Evolutionary conservation across 306 rosid genomes (phyloP), one percentile per base, ranked within the genome.

Genomic region (Chamaecrista fasciculata): DNA sequence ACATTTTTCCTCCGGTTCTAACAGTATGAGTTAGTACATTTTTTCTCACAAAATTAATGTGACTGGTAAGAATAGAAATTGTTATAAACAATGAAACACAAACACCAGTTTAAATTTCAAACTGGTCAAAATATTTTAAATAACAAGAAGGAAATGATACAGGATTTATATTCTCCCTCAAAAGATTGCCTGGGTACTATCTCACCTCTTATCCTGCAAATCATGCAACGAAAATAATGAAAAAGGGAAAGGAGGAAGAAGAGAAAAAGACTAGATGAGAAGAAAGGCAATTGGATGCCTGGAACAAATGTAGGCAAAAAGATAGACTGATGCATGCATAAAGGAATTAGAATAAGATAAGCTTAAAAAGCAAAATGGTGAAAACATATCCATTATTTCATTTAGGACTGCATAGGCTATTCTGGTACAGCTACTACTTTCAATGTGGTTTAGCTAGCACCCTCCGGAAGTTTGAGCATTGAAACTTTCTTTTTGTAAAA

Each of bases 201-300:
- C 96, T 67, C 97, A 86, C 75, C 97, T 86, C 83, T 94, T 94
- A 60, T 67, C 96, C 98, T 94, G 89, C 77, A 81, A 53, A 49
- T 72, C 56, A 37, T 76, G 83, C 71, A 43, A 74, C 72, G 59
- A 70, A 73, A 76, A 57, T 52, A 65, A 76, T 34, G 44, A 26
- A 21, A 70, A 53, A 11, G 52, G 69, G 58, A 51, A 24, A 28
- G 33, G 25, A 65, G n/a, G 37, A n/a, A n/a, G n/a, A 49, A 34
- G 37, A 71, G 9, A 36, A 69, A 26, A 51, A 29, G 57, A 48
- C 47, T 28, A 21, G 5, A 70, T 58, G 48, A 59, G 9, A 55
- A 1, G 8, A 73, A 46, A 70, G 53, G 62, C 49, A 29, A 75
- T 64, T 21, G 70, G 40, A 49, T 48, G 59, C 29, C 10, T 8